These are phyloP conservation scores for Fusarium nematophilum DNA, from an alignment of 2,329 filamentous ascomycete genomes.

Conservation along the genomic window DNA sequence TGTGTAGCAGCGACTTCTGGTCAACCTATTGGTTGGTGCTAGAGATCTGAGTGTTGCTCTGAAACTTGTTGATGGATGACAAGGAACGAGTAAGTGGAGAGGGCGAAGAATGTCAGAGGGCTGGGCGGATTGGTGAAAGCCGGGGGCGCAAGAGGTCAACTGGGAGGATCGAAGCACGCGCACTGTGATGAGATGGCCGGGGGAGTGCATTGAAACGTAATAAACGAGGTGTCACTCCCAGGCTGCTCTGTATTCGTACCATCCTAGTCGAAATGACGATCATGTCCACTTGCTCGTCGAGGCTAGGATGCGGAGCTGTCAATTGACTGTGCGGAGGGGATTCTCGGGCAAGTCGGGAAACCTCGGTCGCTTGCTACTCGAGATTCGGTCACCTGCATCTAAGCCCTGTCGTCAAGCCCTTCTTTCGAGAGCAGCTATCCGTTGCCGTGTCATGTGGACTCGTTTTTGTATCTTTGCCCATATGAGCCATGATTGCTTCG, in stretches of 20 bases:
- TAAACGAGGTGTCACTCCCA: constrained; percentile 35
- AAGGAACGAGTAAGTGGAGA: constrained; percentile 16
- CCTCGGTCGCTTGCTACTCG: constrained; percentile 24
- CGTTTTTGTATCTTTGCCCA: constrained; percentile 28
- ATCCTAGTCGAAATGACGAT: constrained; percentile 27
- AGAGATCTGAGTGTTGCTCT: constrained; percentile 13
- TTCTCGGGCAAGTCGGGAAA: constrained; percentile 24
- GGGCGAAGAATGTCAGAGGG: constrained; percentile 16
- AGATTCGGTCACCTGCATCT: constrained; percentile 26
- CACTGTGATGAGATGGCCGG: constrained; percentile 40
- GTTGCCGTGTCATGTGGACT: constrained; percentile 29
- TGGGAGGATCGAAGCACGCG: constrained; percentile 12
- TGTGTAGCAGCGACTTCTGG: constrained; percentile 24
- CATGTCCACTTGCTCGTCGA: constrained; percentile 24
- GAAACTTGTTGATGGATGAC: constrained; percentile 31
- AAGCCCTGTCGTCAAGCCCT: constrained; percentile 17
- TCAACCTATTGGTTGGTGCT: constrained; percentile 29
- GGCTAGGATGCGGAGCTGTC: constrained; percentile 18
- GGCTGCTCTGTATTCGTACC: constrained; percentile 35
- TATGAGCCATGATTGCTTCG: constrained; percentile 2
- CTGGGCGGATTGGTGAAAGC: constrained; percentile 35
- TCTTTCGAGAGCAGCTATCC: constrained; percentile 30
- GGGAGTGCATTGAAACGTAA: constrained; percentile 35
- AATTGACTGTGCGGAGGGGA: constrained; percentile 13
- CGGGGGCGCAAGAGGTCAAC: constrained; percentile 8